phyloP scores from a whole-genome alignment of 352 stramenopile species.

The Aphanomyces invadans region DNA sequence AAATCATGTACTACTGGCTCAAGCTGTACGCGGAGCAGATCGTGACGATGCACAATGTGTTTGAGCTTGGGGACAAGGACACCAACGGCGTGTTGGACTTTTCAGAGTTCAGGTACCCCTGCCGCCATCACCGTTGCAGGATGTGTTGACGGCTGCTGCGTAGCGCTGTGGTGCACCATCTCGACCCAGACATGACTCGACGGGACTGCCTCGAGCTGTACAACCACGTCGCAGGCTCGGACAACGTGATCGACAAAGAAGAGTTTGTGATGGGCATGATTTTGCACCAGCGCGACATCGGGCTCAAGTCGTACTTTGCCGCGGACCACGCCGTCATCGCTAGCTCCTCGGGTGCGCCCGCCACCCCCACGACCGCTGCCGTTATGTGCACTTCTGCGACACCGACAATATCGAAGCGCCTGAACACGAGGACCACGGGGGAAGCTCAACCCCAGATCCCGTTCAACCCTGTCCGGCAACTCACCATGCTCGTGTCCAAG shows the following conservation, averaged over 20 bases:
- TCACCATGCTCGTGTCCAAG: slow-evolving; percentile 1
- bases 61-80: slow-evolving; percentile 52
- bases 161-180: slow-evolving; percentile 47
- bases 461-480: slow-evolving; percentile 11
- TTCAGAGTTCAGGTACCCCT: slow-evolving; percentile 36
- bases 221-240: slow-evolving; percentile 53
- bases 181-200: slow-evolving; percentile 56
- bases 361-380: too few species aligned
- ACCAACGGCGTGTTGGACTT: slow-evolving; percentile 66
- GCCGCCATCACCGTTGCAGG: neutral
- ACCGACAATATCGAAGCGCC: too few species aligned
- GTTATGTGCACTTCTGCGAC: too few species aligned
- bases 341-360: too few species aligned
- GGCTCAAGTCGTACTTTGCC: slow-evolving; percentile 34
- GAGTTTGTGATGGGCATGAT: slow-evolving; percentile 80
- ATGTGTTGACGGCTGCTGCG: too few species aligned
- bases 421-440: neutral
- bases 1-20: slow-evolving; percentile 74
- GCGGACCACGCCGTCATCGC: too few species aligned
- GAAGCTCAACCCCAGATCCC: neutral
- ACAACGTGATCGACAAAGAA: slow-evolving; percentile 72
- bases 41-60: slow-evolving; percentile 69
- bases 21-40: slow-evolving; percentile 66
- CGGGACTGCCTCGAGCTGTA: slow-evolving; percentile 51
- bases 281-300: slow-evolving; percentile 50